phyloP scores from a whole-genome alignment of 768 basidiomycete species.

The Termitomyces bulborhizus region DNA sequence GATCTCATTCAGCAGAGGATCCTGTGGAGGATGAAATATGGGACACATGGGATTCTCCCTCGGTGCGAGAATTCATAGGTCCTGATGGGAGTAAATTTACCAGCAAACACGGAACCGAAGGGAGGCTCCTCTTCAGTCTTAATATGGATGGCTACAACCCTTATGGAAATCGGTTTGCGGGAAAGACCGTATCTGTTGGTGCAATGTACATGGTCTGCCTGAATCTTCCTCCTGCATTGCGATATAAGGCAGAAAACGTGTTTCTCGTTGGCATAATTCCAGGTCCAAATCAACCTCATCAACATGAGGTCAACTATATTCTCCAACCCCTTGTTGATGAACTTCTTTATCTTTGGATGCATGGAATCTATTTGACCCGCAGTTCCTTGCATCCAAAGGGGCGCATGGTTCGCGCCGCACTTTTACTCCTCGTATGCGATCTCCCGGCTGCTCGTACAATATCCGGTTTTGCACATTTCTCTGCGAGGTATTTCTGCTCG shows the following conservation, averaged over 20 bases:
- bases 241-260: conserved; percentile 32
- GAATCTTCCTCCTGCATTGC: conserved; percentile 28
- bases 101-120: conserved; percentile 10
- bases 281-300: conserved; percentile 29
- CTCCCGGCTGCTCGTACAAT: conserved; percentile 23
- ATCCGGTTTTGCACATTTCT: conserved; percentile 15
- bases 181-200: conserved; percentile 15
- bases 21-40: background rate
- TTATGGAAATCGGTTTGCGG: conserved; percentile 18
- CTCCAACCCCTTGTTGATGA: conserved; percentile 28
- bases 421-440: conserved; percentile 30
- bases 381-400: background rate
- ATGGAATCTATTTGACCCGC: conserved; percentile 7
- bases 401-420: background rate
- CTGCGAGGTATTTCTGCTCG: conserved; percentile 16
- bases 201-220: conserved; percentile 24
- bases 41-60: background rate
- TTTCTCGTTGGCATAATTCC: conserved; percentile 36
- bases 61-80: background rate
- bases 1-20: background rate
- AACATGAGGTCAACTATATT: conserved; percentile 27
- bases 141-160: conserved; percentile 22
- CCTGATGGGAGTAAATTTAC: conserved; percentile 17
- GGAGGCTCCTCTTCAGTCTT: conserved; percentile 19
- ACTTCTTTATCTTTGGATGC: conserved; percentile 25